A percentile compares a stretch with the other conserved stretches of the same genome.
Conservation (phyloP, 2,329 filamentous ascomycete genomes). For the Cercospora sp. region DNA sequence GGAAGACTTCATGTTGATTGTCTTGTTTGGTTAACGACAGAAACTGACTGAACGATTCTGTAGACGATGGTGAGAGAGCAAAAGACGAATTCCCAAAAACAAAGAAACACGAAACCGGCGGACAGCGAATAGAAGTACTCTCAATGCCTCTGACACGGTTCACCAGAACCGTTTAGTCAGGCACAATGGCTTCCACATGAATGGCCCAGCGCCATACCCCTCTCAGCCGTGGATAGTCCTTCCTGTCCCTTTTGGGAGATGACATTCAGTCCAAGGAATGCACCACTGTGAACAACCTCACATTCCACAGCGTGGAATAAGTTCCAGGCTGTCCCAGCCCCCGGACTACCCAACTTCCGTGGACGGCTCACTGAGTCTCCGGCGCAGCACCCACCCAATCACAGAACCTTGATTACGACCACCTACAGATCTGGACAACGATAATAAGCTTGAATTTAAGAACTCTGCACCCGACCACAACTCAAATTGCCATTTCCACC, state of each 20-base stretch:
- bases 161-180: slow-evolving; percentile 2
- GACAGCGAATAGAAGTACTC: slow-evolving; percentile 17
- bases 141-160: slow-evolving; percentile 6
- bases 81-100: neutral
- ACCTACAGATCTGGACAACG: neutral
- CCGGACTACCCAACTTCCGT: slow-evolving; percentile 4
- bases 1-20: slow-evolving; percentile 23
- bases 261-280: neutral
- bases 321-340: neutral
- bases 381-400: slow-evolving; percentile 1
- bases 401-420: slow-evolving; percentile 1
- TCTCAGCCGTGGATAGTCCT: neutral
- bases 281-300: neutral
- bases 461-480: slow-evolving; percentile 3
- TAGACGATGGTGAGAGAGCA: neutral
- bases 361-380: slow-evolving; percentile 3
- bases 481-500: neutral
- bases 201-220: neutral
- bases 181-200: slow-evolving; percentile 2
- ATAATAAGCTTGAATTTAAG: slow-evolving; percentile 16
- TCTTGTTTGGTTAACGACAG: neutral
- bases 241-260: slow-evolving; percentile 1
- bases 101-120: neutral
- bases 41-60: slow-evolving; percentile 1
- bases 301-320: neutral